A percentile compares a stretch with the other conserved stretches of the same genome.
These are phyloP conservation scores for Arabidopsis lyrata DNA, from an alignment of 441 rosid genomes.

Conservation along the genomic window DNA sequence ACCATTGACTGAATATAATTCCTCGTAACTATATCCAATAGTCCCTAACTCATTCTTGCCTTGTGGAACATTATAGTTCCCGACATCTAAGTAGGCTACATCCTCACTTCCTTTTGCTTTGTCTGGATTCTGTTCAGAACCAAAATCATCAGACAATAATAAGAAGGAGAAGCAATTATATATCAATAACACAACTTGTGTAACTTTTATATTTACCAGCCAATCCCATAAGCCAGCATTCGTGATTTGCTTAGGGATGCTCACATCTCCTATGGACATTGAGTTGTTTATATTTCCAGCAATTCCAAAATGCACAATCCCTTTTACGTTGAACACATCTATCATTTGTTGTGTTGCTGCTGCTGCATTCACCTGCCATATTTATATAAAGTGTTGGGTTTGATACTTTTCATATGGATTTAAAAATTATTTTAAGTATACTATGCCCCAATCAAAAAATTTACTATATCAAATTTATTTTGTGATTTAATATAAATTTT, in stretches of 20 bases:
- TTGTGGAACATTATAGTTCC: conserved; percentile 50
- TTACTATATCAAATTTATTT: no score
- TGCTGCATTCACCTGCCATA: conserved; percentile 57
- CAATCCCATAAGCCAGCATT: conserved; percentile 63
- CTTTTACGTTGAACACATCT: conserved; percentile 50
- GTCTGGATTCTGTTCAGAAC: conserved; percentile 49
- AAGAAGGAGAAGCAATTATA: neutral
- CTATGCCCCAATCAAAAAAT: neutral
- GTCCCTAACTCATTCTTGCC: conserved; percentile 50
- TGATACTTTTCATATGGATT: neutral
- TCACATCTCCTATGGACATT: conserved; percentile 67
- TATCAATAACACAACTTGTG: neutral
- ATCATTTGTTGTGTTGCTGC: conserved; percentile 64
- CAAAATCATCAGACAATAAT: conserved; percentile 7
- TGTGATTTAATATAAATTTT: no score
- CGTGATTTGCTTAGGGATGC: conserved; percentile 57
- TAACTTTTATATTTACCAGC: conserved; percentile 46
- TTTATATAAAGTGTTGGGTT: neutral
- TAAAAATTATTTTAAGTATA: no score
- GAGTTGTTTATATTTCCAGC: conserved; percentile 58
- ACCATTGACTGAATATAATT: conserved; percentile 47
- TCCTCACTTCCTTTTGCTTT: conserved; percentile 35
- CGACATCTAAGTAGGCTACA: conserved; percentile 46
- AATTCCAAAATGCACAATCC: conserved; percentile 64
- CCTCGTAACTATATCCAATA: conserved; percentile 47